These are phyloP conservation scores for Pyricularia pennisetigena DNA, from an alignment of 2,329 filamentous ascomycete genomes.

Conservation along the genomic window DNA sequence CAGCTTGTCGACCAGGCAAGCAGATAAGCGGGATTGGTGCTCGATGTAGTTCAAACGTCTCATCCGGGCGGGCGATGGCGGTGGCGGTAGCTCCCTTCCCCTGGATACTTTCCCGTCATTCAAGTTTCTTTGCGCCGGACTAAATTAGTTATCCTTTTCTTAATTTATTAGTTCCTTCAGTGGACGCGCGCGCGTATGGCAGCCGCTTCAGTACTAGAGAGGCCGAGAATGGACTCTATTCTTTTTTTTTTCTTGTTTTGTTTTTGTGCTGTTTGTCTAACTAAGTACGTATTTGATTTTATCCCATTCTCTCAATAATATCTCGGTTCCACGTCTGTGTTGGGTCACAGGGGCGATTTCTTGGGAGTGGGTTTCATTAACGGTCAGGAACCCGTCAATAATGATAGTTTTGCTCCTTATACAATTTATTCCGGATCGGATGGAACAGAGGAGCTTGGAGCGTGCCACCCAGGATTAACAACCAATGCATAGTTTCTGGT, in stretches of 20 bases:
- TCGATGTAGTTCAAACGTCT: not conserved
- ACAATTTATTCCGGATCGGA: not conserved
- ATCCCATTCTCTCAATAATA: not conserved
- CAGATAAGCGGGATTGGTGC: not conserved
- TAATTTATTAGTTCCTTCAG: not conserved
- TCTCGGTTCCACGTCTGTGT: not conserved
- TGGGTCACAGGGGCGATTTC: not conserved
- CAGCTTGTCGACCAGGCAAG: not conserved
- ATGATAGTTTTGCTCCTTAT: not conserved
- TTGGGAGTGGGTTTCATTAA: conserved; percentile 5
- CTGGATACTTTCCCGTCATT: not conserved
- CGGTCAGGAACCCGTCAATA: conserved; percentile 8
- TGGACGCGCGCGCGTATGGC: not conserved
- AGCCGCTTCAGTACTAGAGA: not conserved
- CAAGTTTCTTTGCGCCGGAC: not conserved
- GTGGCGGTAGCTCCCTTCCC: not conserved
- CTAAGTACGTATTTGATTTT: no score
- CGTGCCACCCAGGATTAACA: not conserved
- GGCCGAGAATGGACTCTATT: not conserved
- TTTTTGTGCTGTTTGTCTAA: not conserved
- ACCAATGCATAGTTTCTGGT: not conserved
- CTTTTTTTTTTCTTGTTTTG: not conserved
- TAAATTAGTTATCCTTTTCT: not conserved
- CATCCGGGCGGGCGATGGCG: not conserved
- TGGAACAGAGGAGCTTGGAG: not conserved